Percentiles rank a stretch among this genome's conserved stretches.
phyloP scores from a whole-genome alignment of 1,139 yeast species.

The Debaryomyces fabryi region DNA sequence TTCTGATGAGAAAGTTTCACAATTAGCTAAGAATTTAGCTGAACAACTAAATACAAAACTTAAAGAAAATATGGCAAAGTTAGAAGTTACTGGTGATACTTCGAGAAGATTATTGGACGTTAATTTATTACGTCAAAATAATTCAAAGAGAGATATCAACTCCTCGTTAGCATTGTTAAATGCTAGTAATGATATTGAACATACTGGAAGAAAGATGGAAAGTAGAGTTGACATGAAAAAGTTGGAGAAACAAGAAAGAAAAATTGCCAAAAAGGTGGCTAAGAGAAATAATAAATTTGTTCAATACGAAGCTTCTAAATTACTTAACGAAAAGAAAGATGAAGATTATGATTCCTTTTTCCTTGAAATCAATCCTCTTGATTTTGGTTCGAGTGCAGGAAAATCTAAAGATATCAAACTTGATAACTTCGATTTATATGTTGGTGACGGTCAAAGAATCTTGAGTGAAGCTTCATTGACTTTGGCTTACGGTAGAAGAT shows the following conservation, averaged over 20 bases:
- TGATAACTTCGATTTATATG: slow-evolving; percentile 90
- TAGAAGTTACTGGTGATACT: slow-evolving; percentile 73
- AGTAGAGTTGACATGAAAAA: slow-evolving; percentile 95
- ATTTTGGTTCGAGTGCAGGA: slow-evolving; percentile 87
- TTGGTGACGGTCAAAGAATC: slow-evolving; percentile 94
- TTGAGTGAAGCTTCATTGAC: slow-evolving; percentile 86
- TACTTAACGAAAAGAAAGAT: slow-evolving; percentile 62
- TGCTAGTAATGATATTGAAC: slow-evolving; percentile 83
- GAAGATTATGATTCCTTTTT: slow-evolving; percentile 93
- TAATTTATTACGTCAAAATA: slow-evolving; percentile 58
- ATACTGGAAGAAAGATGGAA: slow-evolving; percentile 89
- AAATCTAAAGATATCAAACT: slow-evolving; percentile 93
- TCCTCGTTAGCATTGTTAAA: slow-evolving; percentile 72
- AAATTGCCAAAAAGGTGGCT: slow-evolving; percentile 95
- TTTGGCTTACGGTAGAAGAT: slow-evolving; percentile 88
- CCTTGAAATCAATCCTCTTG: slow-evolving; percentile 92
- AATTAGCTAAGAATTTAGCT: slow-evolving; percentile 47
- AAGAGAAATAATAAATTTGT: slow-evolving; percentile 89
- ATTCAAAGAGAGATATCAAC: slow-evolving; percentile 71
- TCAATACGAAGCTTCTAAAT: slow-evolving; percentile 89
- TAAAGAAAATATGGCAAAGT: slow-evolving; percentile 69
- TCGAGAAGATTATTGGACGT: slow-evolving; percentile 79
- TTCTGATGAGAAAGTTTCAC: slow-evolving; percentile 50
- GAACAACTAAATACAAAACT: slow-evolving; percentile 58
- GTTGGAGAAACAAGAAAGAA: slow-evolving; percentile 94